phyloP scores from a whole-genome alignment of 2,329 filamentous ascomycete genomes.

The Hypoxylon sp. region DNA sequence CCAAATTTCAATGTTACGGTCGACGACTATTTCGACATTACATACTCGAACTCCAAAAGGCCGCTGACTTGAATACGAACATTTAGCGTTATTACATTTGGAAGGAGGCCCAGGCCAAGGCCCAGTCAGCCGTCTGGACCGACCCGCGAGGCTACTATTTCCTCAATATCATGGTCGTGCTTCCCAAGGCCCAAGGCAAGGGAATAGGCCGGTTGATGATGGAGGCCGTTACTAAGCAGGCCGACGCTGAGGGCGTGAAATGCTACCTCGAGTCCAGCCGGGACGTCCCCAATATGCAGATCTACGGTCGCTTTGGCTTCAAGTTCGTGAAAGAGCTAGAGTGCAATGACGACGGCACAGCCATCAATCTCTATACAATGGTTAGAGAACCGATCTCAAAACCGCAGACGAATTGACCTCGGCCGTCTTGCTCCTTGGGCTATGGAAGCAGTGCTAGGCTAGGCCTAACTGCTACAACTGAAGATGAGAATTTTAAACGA shows the following conservation, averaged over 20 bases:
- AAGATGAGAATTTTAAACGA: not conserved
- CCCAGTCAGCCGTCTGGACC: slow-evolving; percentile 74
- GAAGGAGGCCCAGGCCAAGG: slow-evolving; percentile 75
- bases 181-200: slow-evolving; percentile 74
- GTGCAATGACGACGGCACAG: slow-evolving; percentile 73
- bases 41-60: slow-evolving; percentile 12
- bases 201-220: slow-evolving; percentile 77
- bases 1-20: slow-evolving; percentile 19
- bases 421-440: not conserved
- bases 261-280: slow-evolving; percentile 82
- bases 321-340: slow-evolving; percentile 74
- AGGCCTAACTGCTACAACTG: not conserved
- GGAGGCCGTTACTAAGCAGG: slow-evolving; percentile 71
- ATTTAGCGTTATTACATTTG: slow-evolving; percentile 77
- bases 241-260: slow-evolving; percentile 73
- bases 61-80: slow-evolving; percentile 40
- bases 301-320: slow-evolving; percentile 80
- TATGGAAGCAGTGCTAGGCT: not conserved
- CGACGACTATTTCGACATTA: slow-evolving; percentile 17
- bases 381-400: slow-evolving; percentile 58
- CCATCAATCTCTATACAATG: slow-evolving; percentile 67
- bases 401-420: slow-evolving; percentile 37
- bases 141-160: slow-evolving; percentile 80
- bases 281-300: slow-evolving; percentile 76
- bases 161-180: slow-evolving; percentile 80